These are phyloP conservation scores for Mrakia gelida DNA, from an alignment of 768 basidiomycete genomes.

Conservation along the genomic window DNA sequence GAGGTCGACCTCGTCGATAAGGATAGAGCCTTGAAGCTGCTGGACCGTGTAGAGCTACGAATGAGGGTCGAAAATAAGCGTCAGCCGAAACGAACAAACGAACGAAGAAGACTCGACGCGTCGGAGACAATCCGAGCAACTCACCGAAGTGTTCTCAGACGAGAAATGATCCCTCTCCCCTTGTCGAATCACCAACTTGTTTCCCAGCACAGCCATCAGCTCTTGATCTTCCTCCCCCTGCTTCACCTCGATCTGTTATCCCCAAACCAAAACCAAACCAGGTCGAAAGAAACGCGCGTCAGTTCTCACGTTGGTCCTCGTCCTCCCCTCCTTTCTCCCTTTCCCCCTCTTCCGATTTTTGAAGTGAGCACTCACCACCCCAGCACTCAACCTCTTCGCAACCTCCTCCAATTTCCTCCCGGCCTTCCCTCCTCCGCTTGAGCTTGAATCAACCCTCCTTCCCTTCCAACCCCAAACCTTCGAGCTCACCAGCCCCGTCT, in stretches of 20 bases:
- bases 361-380: neutral
- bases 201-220: neutral
- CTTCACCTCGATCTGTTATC: neutral
- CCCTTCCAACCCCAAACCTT: conserved; percentile 15
- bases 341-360: neutral
- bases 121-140: neutral
- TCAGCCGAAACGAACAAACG: neutral
- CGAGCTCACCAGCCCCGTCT: conserved; percentile 15
- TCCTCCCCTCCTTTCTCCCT: neutral
- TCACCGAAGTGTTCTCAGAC: conserved; percentile 5
- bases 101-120: neutral
- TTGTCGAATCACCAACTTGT: neutral
- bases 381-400: neutral
- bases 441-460: no score
- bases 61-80: neutral
- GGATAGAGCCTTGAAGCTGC: neutral
- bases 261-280: neutral
- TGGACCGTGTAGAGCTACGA: neutral
- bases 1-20: conserved; percentile 20
- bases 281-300: neutral
- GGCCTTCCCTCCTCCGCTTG: neutral
- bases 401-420: conserved; percentile 12
- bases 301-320: neutral
- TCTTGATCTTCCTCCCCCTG: neutral
- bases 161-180: conserved; percentile 9